Evolutionary conservation across 1,284 basidiomycete species (phyloP), one percentile per base, ranked within the genome.

Genomic region (Heliocybe sulcata): DNA sequence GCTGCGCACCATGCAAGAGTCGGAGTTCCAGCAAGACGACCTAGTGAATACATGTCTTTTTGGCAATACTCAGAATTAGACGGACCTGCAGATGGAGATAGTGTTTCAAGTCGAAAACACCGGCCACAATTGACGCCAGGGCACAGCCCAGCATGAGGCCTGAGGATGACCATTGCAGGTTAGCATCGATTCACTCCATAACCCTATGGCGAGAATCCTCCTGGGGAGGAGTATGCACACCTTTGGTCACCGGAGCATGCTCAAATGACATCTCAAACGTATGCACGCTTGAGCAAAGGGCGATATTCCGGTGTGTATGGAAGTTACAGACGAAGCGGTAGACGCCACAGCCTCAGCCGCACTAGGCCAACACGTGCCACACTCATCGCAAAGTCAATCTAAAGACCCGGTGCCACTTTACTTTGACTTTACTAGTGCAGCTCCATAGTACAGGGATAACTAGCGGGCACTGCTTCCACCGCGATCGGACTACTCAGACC

Each of bases 21-120:
- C 9, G 11, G 16, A 14, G 26, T 20, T 25, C 29, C 23, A 49
- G 52, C 9, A 54, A 53, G 51, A 49, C 20, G 16, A 63, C 56
- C 51, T 59, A 57, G 56, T 50, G 35, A 55, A 51, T 56, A 45
- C 55, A n/a, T 42, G 38, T n/a, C 16, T 16, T 42, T 9, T 16
- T 16, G 38, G 8, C 19, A 20, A 16, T 42, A 22, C 25, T 19
- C 10, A 45, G n/a, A 51, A 56, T 72, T 65, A 3, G 68, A 58
- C 72, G 57, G 57, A 83, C 86, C 70, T 93, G 91, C 3, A 94
- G 75, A 68, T 94, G 88, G 57, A 93, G 80, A 65, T 92, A 90
- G 62, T 94, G 86, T 69, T 95, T 94, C 58, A 91, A 72, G 65
- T 93, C 92, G 63, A 93, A 87, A 45, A 94, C 70, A 1, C 90